A percentile compares a stretch with the other conserved stretches of the same genome.
Conservation (phyloP, 768 basidiomycete species). For the Leccinum imitatum region DNA sequence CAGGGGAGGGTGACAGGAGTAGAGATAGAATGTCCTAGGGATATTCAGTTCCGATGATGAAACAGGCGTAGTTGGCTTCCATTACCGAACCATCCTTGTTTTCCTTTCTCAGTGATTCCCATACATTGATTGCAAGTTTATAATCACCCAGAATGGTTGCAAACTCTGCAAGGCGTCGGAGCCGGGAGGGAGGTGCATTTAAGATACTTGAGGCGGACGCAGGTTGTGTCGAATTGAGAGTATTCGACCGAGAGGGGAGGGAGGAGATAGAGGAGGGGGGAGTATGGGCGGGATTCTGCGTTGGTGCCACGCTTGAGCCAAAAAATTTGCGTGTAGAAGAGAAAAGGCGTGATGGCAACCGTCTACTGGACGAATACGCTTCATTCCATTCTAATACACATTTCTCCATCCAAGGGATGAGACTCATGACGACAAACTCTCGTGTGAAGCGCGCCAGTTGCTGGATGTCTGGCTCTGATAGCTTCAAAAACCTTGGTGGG, state of each 20-base stretch:
- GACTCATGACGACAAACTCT: conserved; percentile 85
- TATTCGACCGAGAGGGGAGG: conserved; percentile 37
- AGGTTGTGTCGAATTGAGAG: conserved; percentile 36
- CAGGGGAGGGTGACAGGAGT: conserved; percentile 64
- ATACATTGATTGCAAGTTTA: conserved; percentile 77
- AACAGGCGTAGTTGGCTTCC: not conserved
- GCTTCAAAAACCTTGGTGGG: conserved; percentile 40
- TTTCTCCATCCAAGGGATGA: conserved; percentile 97
- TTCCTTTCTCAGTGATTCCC: conserved; percentile 88
- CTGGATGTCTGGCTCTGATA: conserved; percentile 74
- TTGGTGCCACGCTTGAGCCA: conserved; percentile 56
- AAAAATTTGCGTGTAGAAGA: conserved; percentile 84
- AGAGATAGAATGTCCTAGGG: conserved; percentile 79
- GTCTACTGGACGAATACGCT: conserved; percentile 70
- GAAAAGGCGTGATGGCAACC: conserved; percentile 82
- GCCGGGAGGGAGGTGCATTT: conserved; percentile 55
- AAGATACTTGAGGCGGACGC: conserved; percentile 16
- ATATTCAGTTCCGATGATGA: conserved; percentile 12
- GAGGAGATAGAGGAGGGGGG: conserved; percentile 41
- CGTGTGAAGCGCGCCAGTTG: conserved; percentile 75
- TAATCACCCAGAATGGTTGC: conserved; percentile 90
- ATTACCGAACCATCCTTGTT: conserved; percentile 80
- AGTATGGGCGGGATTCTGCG: conserved; percentile 40
- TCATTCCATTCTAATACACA: conserved; percentile 95
- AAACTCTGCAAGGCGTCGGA: conserved; percentile 92